These are phyloP conservation scores for Microstegium vimineum DNA, from an alignment of 176 grass and related monocot genomes.

Conservation along the genomic window DNA sequence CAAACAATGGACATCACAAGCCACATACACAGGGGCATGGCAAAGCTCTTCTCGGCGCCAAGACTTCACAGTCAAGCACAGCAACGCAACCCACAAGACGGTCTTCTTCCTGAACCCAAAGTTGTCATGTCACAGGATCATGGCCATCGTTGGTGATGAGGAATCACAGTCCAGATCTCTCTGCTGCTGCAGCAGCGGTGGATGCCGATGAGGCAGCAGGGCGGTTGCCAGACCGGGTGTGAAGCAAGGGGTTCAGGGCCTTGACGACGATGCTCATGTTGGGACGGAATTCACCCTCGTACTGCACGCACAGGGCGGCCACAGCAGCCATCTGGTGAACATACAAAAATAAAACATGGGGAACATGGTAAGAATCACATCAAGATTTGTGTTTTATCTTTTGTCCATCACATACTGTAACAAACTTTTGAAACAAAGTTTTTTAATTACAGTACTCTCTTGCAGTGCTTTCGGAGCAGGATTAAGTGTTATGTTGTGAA, in stretches of 20 bases:
- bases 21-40: neutral
- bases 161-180: slow-evolving; percentile 32
- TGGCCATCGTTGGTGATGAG: neutral
- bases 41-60: slow-evolving; percentile 2
- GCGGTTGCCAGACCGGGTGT: slow-evolving; percentile 30
- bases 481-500: neutral
- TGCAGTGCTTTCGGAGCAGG: neutral
- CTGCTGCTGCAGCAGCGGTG: neutral
- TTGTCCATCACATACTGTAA: no score
- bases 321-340: slow-evolving; percentile 61
- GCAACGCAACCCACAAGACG: neutral
- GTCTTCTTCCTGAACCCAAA: slow-evolving; percentile 1
- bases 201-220: neutral
- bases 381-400: neutral
- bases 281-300: slow-evolving; percentile 74
- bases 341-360: neutral
- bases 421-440: neutral
- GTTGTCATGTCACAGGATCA: slow-evolving; percentile 9
- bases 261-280: slow-evolving; percentile 94
- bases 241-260: slow-evolving; percentile 53
- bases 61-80: neutral
- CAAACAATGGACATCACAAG: slow-evolving; percentile 17
- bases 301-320: slow-evolving; percentile 72
- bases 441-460: neutral
- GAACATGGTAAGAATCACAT: neutral